phyloP scores from a whole-genome alignment of 345 rosid species.

The Adansonia digitata region DNA sequence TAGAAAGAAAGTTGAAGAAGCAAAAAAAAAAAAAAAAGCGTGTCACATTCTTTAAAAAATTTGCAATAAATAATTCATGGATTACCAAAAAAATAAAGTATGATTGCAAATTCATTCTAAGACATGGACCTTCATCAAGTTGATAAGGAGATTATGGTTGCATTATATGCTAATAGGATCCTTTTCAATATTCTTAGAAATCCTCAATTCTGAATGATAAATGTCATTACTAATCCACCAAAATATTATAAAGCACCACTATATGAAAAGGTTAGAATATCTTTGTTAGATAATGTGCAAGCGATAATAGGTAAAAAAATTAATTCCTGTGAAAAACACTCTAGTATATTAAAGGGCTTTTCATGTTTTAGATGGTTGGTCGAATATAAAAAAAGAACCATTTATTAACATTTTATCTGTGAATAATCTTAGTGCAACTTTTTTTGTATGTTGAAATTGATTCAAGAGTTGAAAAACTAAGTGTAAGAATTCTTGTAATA shows the following conservation, averaged over 20 bases:
- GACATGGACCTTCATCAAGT: too few relatives aligned
- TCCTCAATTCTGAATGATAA: background rate
- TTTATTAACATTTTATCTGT: background rate
- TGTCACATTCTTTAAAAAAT: too few relatives aligned
- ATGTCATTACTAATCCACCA: background rate
- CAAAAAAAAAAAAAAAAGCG: too few relatives aligned
- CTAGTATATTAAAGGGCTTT: too few relatives aligned
- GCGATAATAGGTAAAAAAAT: background rate
- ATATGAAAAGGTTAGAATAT: too few relatives aligned
- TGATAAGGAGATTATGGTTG: too few relatives aligned
- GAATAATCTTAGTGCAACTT: too few relatives aligned
- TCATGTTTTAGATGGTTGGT: background rate
- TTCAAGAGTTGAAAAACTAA: background rate
- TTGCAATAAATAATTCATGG: too few relatives aligned
- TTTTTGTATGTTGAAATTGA: background rate
- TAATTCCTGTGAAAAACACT: too few relatives aligned
- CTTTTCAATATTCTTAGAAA: background rate
- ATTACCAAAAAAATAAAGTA: too few relatives aligned
- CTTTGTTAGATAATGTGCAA: background rate
- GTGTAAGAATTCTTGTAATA: background rate
- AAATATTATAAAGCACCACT: background rate
- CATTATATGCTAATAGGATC: background rate
- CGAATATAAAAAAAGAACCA: background rate
- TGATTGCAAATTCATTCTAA: too few relatives aligned
- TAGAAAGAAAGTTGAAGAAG: too few relatives aligned